phyloP scores from a whole-genome alignment of 495 filamentous ascomycete genomes.

The Neurospora africana region DNA sequence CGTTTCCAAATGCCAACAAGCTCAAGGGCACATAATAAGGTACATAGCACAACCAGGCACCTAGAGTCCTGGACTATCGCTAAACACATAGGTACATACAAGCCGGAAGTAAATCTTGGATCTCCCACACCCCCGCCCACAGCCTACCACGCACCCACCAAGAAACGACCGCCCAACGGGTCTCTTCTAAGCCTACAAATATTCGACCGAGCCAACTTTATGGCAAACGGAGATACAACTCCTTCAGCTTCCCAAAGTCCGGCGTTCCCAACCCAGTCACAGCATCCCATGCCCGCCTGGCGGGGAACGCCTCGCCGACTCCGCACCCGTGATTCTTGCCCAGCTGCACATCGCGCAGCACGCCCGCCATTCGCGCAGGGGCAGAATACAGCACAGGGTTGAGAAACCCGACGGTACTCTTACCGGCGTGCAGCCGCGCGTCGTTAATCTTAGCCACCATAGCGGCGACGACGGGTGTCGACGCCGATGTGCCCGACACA shows the following conservation, averaged over 20 bases:
- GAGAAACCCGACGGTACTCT: slow-evolving; percentile 40
- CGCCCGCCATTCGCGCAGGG: slow-evolving; percentile 20
- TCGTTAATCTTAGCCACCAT: slow-evolving; percentile 33
- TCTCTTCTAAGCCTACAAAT: not conserved
- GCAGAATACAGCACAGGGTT: slow-evolving; percentile 39
- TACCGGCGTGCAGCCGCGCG: slow-evolving; percentile 35
- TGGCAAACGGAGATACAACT: slow-evolving; percentile 22
- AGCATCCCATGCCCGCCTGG: slow-evolving; percentile 43
- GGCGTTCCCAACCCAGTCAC: slow-evolving; percentile 46
- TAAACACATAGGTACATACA: not conserved
- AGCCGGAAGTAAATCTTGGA: not conserved
- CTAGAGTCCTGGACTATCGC: no score
- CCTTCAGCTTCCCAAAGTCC: slow-evolving; percentile 39
- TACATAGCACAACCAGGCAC: no score
- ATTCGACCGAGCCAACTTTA: not conserved
- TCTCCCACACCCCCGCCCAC: no score
- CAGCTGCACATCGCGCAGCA: slow-evolving; percentile 40
- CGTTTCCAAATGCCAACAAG: not conserved
- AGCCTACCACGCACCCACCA: not conserved
- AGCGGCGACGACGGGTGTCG: slow-evolving; percentile 1
- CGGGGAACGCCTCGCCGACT: slow-evolving; percentile 36
- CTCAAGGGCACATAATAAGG: not conserved
- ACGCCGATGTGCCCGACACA: slow-evolving; percentile 9
- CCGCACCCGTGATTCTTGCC: slow-evolving; percentile 39
- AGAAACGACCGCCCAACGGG: not conserved